Base-by-base conservation (phyloP, 106 monocot species). In the Posidonia australis region DNA sequence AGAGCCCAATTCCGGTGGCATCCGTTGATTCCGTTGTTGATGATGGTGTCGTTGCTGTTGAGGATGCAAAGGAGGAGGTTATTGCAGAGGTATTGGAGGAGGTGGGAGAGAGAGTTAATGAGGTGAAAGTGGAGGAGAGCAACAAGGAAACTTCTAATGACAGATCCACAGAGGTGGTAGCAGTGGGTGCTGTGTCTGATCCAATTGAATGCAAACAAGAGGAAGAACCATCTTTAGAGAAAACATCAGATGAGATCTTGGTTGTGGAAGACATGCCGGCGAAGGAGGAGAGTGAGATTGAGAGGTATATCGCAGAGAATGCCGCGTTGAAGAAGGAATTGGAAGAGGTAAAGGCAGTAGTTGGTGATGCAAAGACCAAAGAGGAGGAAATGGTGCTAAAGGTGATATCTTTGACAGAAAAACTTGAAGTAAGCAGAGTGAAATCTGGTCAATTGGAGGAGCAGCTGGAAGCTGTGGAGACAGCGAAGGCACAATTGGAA, bases 331-430 rank as follows among this genome's bases (percentile, higher is more conserved):
- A 69, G 69, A 81, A 69, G 29, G 70, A 68, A 62, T 67, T 69
- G 18, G 69, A 64, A 43, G 84, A 82, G 48, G 74, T 74, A 0
- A 74, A 72, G 44, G 59, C 27, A 13, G 69, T 49, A 9, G 74
- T 58, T 13, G 66, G 28, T 0, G 68, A 75, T 1, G 69, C 78
- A 2, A 56, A 47, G 24, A 60, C 26, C 9, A 88, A 74, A 57
- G 83, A 81, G 13, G 84, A 86, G 16, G 90, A 84, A 65, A 44
- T 78, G 60, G 67, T 36, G 6, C 45, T 73, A 27, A 81, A 69
- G 77, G 70, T 84, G 45, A 63, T 28, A 1, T 64, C 58, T 4
- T 54, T 67, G 63, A 67, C 63, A 58, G 74, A 86, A n/a, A 80
- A 89, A 56, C 70, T 82, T 27, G 62, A 51, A 13, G 56, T 64